Conservation (phyloP, 2,329 filamentous ascomycete species). For the Fusarium sp. region DNA sequence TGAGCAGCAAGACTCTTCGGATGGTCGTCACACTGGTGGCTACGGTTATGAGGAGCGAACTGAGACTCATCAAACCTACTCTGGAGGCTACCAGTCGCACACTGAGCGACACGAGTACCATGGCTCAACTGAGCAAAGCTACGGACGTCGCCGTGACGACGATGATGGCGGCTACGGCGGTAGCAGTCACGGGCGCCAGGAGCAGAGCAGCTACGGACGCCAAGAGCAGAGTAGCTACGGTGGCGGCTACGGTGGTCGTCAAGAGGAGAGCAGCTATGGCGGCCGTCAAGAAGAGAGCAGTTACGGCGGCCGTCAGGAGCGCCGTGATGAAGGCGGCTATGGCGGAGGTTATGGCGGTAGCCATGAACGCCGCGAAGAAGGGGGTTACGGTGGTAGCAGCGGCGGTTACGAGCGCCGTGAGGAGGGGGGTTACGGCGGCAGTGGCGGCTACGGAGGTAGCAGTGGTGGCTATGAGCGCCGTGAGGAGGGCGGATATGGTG, state of each 20-base stretch:
- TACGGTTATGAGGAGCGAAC: constrained; percentile 72
- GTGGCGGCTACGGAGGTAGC: constrained; percentile 36
- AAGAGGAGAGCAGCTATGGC: constrained; percentile 22
- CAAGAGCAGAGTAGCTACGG: constrained; percentile 35
- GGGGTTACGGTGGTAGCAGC: constrained; percentile 30
- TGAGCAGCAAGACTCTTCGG: constrained; percentile 67
- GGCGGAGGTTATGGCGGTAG: constrained; percentile 34
- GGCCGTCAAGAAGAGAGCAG: constrained; percentile 9
- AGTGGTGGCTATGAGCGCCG: constrained; percentile 14
- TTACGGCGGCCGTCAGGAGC: constrained; percentile 32
- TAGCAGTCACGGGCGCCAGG: constrained; percentile 29
- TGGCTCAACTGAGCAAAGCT: constrained; percentile 53
- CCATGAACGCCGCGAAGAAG: constrained; percentile 43
- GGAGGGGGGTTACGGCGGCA: constrained; percentile 28
- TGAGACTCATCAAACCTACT: constrained; percentile 66
- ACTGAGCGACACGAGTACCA: constrained; percentile 67
- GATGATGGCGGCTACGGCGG: constrained; percentile 41
- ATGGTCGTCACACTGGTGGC: constrained; percentile 58
- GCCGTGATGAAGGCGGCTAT: constrained; percentile 28
- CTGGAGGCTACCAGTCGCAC: constrained; percentile 68
- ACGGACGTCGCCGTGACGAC: constrained; percentile 47
- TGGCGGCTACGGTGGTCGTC: constrained; percentile 27
- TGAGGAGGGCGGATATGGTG: constrained; percentile 21
- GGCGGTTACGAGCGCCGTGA: constrained; percentile 43
- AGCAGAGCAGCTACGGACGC: constrained; percentile 21